Evolutionary conservation across 208 protist genomes (phyloP).

Genomic region (Leishmania mexicana): DNA sequence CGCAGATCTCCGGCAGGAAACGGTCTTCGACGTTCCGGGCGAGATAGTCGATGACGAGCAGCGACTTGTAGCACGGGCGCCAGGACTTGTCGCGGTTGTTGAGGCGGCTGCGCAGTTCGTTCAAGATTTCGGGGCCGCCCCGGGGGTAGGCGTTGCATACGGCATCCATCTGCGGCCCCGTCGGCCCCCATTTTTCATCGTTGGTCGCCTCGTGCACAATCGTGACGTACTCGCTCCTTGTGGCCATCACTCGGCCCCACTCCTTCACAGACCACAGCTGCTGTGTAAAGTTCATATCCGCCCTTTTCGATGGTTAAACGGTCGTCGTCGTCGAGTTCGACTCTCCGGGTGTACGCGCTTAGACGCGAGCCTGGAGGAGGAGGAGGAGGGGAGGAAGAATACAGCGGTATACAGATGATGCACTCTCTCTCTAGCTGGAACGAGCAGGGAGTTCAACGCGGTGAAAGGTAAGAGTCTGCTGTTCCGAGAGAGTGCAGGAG

Average conservation of each 20-base stretch:
- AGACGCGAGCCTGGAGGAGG: background rate
- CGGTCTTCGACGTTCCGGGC: constrained; percentile 69
- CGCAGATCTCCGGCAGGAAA: constrained; percentile 73
- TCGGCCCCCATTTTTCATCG: constrained; percentile 91
- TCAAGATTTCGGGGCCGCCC: constrained; percentile 70
- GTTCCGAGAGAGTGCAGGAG: background rate
- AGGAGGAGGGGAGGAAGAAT: too few species aligned
- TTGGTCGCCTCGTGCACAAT: constrained; percentile 86
- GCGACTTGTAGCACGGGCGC: constrained; percentile 88
- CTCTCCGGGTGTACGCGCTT: background rate
- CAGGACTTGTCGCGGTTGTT: constrained; percentile 87
- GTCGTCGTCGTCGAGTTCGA: background rate
- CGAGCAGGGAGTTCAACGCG: background rate
- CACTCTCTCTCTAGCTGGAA: background rate
- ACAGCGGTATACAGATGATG: background rate
- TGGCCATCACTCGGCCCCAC: constrained; percentile 80
- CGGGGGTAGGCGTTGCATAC: constrained; percentile 74
- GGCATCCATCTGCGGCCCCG: constrained; percentile 86
- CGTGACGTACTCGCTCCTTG: constrained; percentile 66
- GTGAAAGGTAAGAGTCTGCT: background rate
- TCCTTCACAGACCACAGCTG: constrained; percentile 75
- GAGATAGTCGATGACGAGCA: constrained; percentile 88
- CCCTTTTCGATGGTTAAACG: too few species aligned
- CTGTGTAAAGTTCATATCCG: constrained; percentile 66
- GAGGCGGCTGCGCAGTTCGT: constrained; percentile 79